A percentile compares a stretch with the other conserved stretches of the same genome.
Conservation (phyloP, 108 stramenopile species). For the Nitzschia putrida region DNA sequence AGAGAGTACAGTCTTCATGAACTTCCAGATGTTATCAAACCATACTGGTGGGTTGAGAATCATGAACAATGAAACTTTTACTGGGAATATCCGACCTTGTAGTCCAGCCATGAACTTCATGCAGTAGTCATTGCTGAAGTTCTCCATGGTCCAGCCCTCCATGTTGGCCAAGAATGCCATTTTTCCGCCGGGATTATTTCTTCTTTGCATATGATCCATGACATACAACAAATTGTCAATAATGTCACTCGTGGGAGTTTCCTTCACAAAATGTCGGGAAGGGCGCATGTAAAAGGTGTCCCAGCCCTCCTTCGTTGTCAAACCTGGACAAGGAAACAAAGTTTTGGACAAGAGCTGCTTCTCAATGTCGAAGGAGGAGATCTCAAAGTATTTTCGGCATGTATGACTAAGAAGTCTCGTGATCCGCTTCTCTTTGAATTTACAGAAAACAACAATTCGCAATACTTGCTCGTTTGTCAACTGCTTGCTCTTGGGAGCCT, state of each 20-base stretch:
- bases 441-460: background rate
- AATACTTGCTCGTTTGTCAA: background rate
- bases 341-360: constrained; percentile 35
- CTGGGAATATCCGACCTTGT: constrained; percentile 47
- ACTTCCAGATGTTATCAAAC: too few relatives aligned
- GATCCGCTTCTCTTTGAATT: background rate
- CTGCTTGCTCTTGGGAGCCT: background rate
- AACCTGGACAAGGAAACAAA: constrained; percentile 51
- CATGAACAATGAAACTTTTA: constrained; percentile 45
- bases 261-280: too few relatives aligned
- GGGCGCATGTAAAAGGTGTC: too few relatives aligned
- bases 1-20: too few relatives aligned
- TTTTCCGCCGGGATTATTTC: too few relatives aligned
- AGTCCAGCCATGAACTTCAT: constrained; percentile 46
- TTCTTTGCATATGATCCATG: too few relatives aligned
- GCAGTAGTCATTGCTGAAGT: constrained; percentile 47
- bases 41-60: too few relatives aligned
- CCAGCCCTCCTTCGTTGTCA: constrained; percentile 41
- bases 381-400: background rate
- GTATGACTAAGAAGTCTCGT: background rate
- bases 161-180: too few relatives aligned
- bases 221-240: too few relatives aligned
- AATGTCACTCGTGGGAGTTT: too few relatives aligned
- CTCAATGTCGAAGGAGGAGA: background rate
- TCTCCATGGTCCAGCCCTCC: too few relatives aligned